Evolutionary conservation across 176 grass and related monocot species (phyloP), one percentile per base, ranked within the genome.

Genomic region (Metroxylon sagu): DNA sequence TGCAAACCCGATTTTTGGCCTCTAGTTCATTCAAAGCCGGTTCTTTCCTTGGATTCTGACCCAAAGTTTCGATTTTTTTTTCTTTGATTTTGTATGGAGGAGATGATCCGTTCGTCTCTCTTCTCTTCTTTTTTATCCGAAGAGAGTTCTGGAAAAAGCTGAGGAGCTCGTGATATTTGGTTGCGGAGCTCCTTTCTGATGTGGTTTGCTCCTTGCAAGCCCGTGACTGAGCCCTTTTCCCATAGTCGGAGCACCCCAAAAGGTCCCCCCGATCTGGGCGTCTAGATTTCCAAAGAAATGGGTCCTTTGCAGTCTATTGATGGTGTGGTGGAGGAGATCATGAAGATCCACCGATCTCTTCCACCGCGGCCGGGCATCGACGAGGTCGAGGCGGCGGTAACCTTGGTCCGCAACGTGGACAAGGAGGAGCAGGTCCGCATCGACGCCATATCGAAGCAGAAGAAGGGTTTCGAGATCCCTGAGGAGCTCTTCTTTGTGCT

Each of bases 401-500:
- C 84, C 48, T 74, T 98, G 48, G 88, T 76, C 43, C 67, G 57
- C 61, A 76, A 81, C n/a, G 93, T 83, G 1, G 93, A 97, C 51
- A 77, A 75, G 50, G 93, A 92, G 76, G 93, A 97, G 76, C 73
- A 78, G 12, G 75, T 51, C 35, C 87, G 81, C 30, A 23, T 88
- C 19, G 93, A 97, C 49, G 70, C 79, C 73, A 60, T 92, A n/a
- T 53, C 52, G 53, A 71, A 71, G 23, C 84, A 85, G 39, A 76
- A 72, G 18, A 73, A 81, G 62, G 69, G 76, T 5, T 58, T 81
- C 16, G 71, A 71, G 48, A 73, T 98, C 30, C 88, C 94, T 17
- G 88, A 93, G 30, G 94, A 93, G 70, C 94, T 98, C 60, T 93
- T 98, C 88, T 88, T 69, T 72, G 60, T 93, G 55, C 65, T 86